Evolutionary conservation across 139 green algal genomes (phyloP), one percentile per base, ranked within the genome.

Genomic region (Astrephomene gubernaculifera): DNA sequence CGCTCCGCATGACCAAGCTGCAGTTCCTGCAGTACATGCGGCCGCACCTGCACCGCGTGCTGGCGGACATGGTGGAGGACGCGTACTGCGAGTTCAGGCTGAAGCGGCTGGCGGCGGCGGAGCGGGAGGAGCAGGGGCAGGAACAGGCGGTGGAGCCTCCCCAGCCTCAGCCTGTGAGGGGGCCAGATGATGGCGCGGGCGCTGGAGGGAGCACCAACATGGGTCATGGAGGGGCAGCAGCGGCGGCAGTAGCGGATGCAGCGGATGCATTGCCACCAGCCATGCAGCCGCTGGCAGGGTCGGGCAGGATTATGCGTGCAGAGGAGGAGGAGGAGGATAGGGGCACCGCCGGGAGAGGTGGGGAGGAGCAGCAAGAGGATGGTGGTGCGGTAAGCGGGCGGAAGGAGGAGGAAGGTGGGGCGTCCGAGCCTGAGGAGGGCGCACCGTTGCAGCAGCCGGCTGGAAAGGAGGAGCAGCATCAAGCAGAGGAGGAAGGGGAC

Each of bases 11-110:
- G 54, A 49, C 38, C 25, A 82, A 82, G 38, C 74, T 82, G 54
- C 74, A 82, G 35, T 71, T 82, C 27, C 54, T 60, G 74, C n/a
- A 54, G 54, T n/a, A 81, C 52, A 49, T 81, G 72, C 72, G 72
- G 52, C 49, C 31, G 27, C 52, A 68, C 53, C 45, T 81, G 6
- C 14, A 36, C 72, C 45, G 49, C 31, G 31, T 81, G 72, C 53
- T 81, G 72, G 35, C 72, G 6, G 12, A 7, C 6, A 44, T 84
- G 78, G 61, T 84, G n/a, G 78, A 84, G 61, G 43, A 84, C 24
- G 78, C 78, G 5, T 73, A 74, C 19, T 72, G 61, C 41, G 41
- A 72, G 1, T 45, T 39, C 24, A 41, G 41, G 0, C 39, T 84
- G 61, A 61, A 57, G 29, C 41, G n/a, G 14, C 31, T 84, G 41